phyloP scores from a whole-genome alignment of 768 basidiomycete species.

The Termitomyces heimii region DNA sequence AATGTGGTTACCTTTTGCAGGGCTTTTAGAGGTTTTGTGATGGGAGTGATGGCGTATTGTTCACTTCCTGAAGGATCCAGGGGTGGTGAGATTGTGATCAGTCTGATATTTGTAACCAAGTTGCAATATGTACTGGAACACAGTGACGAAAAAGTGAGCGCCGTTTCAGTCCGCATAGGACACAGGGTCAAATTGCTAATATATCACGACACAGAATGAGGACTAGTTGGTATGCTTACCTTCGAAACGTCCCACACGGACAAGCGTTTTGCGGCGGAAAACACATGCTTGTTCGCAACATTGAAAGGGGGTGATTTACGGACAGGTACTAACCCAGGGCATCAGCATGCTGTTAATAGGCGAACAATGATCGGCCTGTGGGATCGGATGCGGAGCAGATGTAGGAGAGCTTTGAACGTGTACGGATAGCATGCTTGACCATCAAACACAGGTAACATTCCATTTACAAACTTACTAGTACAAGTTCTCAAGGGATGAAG shows the following conservation, averaged over 20 bases:
- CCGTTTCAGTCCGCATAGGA: slow-evolving; percentile 6
- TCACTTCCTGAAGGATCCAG: not conserved
- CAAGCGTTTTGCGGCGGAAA: not conserved
- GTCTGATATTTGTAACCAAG: slow-evolving; percentile 13
- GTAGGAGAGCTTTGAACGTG: not conserved
- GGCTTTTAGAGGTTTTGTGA: slow-evolving; percentile 6
- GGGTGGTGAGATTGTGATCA: slow-evolving; percentile 7
- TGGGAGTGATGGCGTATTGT: slow-evolving; percentile 2
- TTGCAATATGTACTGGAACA: slow-evolving; percentile 7
- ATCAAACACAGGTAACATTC: not conserved
- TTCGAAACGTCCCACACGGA: not conserved
- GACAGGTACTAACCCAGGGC: not conserved
- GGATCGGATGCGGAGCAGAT: not conserved
- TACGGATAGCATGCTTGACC: not conserved
- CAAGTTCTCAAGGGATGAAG: not conserved
- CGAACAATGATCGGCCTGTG: not conserved
- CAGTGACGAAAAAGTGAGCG: not conserved
- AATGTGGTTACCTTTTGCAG: not conserved
- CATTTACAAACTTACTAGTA: not conserved
- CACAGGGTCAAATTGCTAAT: not conserved
- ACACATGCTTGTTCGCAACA: not conserved
- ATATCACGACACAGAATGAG: not conserved
- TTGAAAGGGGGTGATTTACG: not conserved
- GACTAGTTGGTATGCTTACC: not conserved
- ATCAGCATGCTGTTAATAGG: not conserved